phyloP scores from a whole-genome alignment of 176 grass and related monocot genomes.

The Metroxylon sagu region DNA sequence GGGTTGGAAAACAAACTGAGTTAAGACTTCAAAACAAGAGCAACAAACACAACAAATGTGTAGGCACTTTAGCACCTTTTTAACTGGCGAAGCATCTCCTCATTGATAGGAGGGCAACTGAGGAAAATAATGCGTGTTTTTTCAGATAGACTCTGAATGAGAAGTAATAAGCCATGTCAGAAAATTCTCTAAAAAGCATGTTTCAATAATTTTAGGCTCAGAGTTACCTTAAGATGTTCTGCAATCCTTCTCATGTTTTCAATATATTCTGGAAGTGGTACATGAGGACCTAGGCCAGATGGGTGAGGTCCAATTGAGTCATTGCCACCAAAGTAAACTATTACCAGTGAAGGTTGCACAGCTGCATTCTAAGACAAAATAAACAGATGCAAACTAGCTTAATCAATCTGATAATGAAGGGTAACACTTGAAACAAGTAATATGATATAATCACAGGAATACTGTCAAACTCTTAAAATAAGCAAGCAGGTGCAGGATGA shows the following conservation, averaged over 20 bases:
- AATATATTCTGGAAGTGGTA: too few species aligned
- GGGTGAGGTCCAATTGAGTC: too few species aligned
- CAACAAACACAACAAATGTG: not conserved
- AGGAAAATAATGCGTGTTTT: slow-evolving; percentile 26
- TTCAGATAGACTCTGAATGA: slow-evolving; percentile 23
- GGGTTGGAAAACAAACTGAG: not conserved
- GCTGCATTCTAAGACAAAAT: not conserved
- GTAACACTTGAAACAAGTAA: too few species aligned
- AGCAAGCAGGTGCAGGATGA: too few species aligned
- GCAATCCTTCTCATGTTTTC: slow-evolving; percentile 5
- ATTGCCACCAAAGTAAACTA: too few species aligned
- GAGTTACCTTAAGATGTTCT: slow-evolving; percentile 3
- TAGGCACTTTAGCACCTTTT: not conserved
- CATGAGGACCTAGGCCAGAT: too few species aligned
- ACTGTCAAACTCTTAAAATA: too few species aligned
- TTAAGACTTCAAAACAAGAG: not conserved
- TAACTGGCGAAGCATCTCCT: not conserved
- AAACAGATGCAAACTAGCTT: too few species aligned
- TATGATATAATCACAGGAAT: too few species aligned
- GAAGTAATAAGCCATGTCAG: not conserved
- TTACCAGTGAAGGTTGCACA: too few species aligned
- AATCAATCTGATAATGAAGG: too few species aligned
- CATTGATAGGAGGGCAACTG: slow-evolving; percentile 17
- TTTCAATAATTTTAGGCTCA: not conserved
- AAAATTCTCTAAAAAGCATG: not conserved